Percentiles rank a stretch among this genome's conserved stretches.
phyloP scores from a whole-genome alignment of 2,329 filamentous ascomycete species.

The Ophiostoma triangulosporum region DNA sequence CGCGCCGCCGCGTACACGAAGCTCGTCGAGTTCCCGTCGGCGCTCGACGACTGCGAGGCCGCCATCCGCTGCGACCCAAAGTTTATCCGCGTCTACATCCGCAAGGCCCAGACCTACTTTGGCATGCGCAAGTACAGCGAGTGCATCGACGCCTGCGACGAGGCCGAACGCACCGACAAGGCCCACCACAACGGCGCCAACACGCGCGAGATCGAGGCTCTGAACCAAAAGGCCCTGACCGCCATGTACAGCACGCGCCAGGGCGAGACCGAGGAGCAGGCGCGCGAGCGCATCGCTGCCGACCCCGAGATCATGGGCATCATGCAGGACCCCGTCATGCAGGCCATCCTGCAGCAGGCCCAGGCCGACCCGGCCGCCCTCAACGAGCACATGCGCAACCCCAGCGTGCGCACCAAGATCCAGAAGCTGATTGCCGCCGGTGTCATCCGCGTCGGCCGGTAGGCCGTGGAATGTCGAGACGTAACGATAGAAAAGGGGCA shows the following conservation, averaged over 20 bases:
- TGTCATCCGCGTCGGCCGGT: constrained; percentile 56
- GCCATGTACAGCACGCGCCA: constrained; percentile 85
- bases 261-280: constrained; percentile 93
- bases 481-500: background rate
- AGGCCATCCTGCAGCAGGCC: constrained; percentile 91
- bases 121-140: constrained; percentile 98
- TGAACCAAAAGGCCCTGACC: constrained; percentile 82
- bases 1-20: constrained; percentile 95
- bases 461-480: background rate
- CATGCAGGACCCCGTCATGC: constrained; percentile 94
- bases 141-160: constrained; percentile 76
- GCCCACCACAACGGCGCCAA: constrained; percentile 59
- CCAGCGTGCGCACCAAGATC: constrained; percentile 71
- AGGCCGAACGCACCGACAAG: constrained; percentile 64
- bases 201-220: constrained; percentile 79
- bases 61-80: constrained; percentile 83
- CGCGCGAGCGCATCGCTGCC: constrained; percentile 74
- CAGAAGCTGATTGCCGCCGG: constrained; percentile 90
- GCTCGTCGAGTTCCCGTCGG: constrained; percentile 86
- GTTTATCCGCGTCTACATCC: constrained; percentile 92
- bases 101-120: constrained; percentile 89
- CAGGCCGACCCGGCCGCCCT: constrained; percentile 85
- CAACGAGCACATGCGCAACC: constrained; percentile 95
- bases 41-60: constrained; percentile 79
- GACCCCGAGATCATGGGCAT: constrained; percentile 92